A percentile compares a stretch with the other conserved stretches of the same genome.
phyloP scores from a whole-genome alignment of 345 rosid genomes.

The Arabidopsis suecica region DNA sequence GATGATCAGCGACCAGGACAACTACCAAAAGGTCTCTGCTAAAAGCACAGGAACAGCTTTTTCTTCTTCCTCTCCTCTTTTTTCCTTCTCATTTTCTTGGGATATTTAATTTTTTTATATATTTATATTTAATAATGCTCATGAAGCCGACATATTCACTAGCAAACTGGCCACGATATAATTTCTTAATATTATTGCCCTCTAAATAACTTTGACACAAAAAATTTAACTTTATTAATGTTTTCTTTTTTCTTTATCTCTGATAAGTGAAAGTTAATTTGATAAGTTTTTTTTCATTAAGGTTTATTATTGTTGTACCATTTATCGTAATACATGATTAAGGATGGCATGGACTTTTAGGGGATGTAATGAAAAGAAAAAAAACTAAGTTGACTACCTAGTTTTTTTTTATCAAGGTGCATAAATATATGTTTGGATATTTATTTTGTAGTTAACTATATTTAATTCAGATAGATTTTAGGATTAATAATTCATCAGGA shows the following conservation, averaged over 20 bases:
- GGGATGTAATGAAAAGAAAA: neutral
- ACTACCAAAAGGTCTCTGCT: slow-evolving; percentile 51
- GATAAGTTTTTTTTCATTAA: neutral
- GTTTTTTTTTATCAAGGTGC: neutral
- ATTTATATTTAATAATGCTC: slow-evolving; percentile 42
- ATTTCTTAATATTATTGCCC: slow-evolving; percentile 16
- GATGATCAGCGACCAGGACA: slow-evolving; percentile 70
- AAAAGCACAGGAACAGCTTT: slow-evolving; percentile 55
- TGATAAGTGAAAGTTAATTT: slow-evolving; percentile 1
- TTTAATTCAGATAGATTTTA: neutral
- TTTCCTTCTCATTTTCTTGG: slow-evolving; percentile 18
- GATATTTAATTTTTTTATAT: slow-evolving; percentile 11
- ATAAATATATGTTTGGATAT: neutral
- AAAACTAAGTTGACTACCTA: neutral
- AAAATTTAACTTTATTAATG: neutral
- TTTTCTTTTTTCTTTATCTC: neutral
- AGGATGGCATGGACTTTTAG: neutral
- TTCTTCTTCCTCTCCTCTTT: slow-evolving; percentile 29
- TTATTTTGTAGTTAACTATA: neutral
- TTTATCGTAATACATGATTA: slow-evolving; percentile 3
- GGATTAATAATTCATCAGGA: neutral
- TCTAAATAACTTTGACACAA: neutral
- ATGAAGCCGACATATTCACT: slow-evolving; percentile 76
- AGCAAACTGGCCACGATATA: slow-evolving; percentile 41
- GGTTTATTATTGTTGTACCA: neutral